Base-by-base conservation (phyloP, 257 asterid genomes). In the Nicotiana tomentosiformis region DNA sequence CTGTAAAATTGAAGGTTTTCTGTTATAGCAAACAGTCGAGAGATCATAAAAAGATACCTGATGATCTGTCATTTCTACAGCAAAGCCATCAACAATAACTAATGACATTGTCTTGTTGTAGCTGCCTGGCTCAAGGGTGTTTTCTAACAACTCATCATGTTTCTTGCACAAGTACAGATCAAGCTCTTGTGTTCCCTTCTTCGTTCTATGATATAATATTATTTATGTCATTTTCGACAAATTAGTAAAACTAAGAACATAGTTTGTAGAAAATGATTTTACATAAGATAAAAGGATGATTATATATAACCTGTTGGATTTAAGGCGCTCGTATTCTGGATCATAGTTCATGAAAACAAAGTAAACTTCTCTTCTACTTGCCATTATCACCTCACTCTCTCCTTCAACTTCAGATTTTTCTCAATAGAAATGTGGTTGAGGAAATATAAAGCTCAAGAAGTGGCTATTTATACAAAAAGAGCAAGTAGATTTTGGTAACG, bases 341-440 rank as follows among this genome's bases (percentile, higher is more conserved):
- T 95, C 97, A 51, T 90, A 92, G 70, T 92, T 91, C 98, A 95
- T 88, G 95, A 95, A 95, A 51, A 95, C 98, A 32, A 92, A 95
- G 78, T 95, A 86, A 9, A 91, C 82, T 90, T 93, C 94, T 61
- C 66, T 61, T 61, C 32, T 61, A 61, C 33, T 61, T n/a, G 15
- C 66, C 66, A 61, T 61, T 4, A 57, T 18, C 4, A 57, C 64
- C 32, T 1, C 66, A 0, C 66, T 8, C 5, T 60, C 66, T 20
- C n/a, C 65, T 60, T 60, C 14, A 2, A 58, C 8, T 60, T 60
- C 14, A n/a, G 29, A n/a, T 60, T n/a, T 58, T 20, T 60, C 5
- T 8, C 30, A 20, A 57, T 18, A 20, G 32, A n/a, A 61, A 61
- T 61, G 66, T 61, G 66, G 0, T 3, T 20, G 66, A 61, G 66